phyloP scores from a whole-genome alignment of 306 rosid genomes.

The Rosa chinensis region DNA sequence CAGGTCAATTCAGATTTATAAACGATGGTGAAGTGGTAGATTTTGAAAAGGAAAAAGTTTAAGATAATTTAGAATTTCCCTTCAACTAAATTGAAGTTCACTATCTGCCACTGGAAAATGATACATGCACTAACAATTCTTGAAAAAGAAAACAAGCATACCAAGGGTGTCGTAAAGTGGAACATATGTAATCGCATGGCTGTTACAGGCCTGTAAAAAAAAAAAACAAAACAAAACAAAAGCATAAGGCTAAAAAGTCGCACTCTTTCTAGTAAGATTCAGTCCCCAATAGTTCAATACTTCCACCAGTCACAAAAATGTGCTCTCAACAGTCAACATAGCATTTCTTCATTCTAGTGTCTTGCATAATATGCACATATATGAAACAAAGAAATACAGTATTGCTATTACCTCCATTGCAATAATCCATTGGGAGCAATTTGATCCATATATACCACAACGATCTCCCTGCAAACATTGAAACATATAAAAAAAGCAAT shows the following conservation, averaged over 20 bases:
- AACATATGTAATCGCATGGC: constrained; percentile 70
- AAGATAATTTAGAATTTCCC: not conserved
- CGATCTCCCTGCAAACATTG: constrained; percentile 61
- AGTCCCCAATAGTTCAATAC: not conserved
- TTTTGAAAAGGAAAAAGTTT: not conserved
- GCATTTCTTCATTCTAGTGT: too few species aligned
- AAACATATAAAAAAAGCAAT: not conserved
- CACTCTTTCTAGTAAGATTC: not conserved
- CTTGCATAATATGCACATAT: not conserved
- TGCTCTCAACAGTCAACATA: not conserved
- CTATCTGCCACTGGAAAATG: too few species aligned
- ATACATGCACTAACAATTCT: too few species aligned
- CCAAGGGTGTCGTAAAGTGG: constrained; percentile 92
- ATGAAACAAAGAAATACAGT: not conserved
- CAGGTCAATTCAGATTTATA: not conserved
- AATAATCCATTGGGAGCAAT: constrained; percentile 81
- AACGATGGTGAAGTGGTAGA: not conserved
- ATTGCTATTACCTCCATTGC: constrained; percentile 71
- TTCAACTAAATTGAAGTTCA: too few species aligned
- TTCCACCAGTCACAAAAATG: not conserved
- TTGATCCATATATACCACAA: constrained; percentile 83
- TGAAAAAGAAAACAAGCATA: constrained; percentile 24
- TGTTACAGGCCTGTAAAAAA: constrained; percentile 65
- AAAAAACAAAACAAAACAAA: not conserved
- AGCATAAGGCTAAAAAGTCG: not conserved